A percentile compares a stretch with the other conserved stretches of the same genome.
These are phyloP conservation scores for Mikania micrantha DNA, from an alignment of 129 eudicot genomes.

Conservation along the genomic window DNA sequence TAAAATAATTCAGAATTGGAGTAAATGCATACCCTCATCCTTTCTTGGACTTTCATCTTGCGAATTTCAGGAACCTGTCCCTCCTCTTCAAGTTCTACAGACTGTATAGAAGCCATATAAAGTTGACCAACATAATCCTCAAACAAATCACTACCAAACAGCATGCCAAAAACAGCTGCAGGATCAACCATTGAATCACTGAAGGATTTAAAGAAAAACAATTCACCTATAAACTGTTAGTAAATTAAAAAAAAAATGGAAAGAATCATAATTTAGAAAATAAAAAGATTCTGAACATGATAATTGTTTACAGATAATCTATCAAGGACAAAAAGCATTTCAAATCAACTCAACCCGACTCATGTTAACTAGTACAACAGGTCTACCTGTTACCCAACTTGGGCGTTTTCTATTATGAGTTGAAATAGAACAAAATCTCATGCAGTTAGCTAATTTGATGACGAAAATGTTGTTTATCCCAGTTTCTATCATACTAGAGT, in stretches of 20 bases:
- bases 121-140: slow-evolving; percentile 87
- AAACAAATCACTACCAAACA: slow-evolving; percentile 80
- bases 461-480: not conserved
- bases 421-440: not conserved
- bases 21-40: slow-evolving; percentile 49
- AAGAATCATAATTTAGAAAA: not conserved
- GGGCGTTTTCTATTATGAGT: not conserved
- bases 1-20: not conserved
- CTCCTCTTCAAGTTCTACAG: slow-evolving; percentile 60
- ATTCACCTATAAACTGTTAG: not conserved
- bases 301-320: not conserved
- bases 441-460: not conserved
- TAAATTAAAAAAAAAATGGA: not conserved
- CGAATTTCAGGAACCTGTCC: slow-evolving; percentile 53
- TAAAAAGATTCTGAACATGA: not conserved
- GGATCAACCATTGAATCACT: slow-evolving; percentile 92
- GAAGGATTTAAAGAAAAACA: slow-evolving; percentile 7
- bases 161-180: slow-evolving; percentile 86
- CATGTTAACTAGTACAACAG: not conserved
- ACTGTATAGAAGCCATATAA: slow-evolving; percentile 53
- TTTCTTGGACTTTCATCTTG: slow-evolving; percentile 64
- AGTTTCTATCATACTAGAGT: not conserved
- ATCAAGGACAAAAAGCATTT: not conserved
- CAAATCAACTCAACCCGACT: not conserved
- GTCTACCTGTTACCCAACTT: not conserved